phyloP scores from a whole-genome alignment of 2,329 filamentous ascomycete genomes.

The Sordariomycetes sp. region DNA sequence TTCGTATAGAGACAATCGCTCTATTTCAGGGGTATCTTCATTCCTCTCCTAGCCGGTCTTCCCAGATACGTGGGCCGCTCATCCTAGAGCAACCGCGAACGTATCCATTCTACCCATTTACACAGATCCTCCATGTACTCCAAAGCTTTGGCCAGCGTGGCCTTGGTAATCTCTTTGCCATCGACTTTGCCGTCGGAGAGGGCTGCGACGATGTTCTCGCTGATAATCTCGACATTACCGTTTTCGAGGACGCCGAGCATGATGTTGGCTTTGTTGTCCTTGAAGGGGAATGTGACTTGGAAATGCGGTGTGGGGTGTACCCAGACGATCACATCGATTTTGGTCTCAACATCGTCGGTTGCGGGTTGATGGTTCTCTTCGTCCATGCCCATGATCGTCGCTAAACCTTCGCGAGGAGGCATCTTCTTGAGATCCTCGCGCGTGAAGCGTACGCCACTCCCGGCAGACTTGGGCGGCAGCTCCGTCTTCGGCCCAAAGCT shows the following conservation, averaged over 20 bases:
- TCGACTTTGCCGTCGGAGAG: slow-evolving; percentile 15
- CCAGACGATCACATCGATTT: slow-evolving; percentile 44
- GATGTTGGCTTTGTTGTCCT: slow-evolving; percentile 37
- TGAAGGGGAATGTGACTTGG: slow-evolving; percentile 45
- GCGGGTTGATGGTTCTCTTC: no score
- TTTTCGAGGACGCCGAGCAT: slow-evolving; percentile 51
- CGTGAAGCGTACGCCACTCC: background rate
- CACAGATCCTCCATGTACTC: slow-evolving; percentile 43
- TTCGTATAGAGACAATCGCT: no score
- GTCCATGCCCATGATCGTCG: no score
- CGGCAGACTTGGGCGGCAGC: slow-evolving; percentile 5
- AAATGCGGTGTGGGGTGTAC: slow-evolving; percentile 39
- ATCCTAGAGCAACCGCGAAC: slow-evolving; percentile 25
- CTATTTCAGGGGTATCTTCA: slow-evolving; percentile 2
- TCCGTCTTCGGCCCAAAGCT: slow-evolving; percentile 39
- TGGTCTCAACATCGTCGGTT: slow-evolving; percentile 10
- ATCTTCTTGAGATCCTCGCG: background rate
- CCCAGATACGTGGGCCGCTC: slow-evolving; percentile 3
- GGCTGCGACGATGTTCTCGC: slow-evolving; percentile 39
- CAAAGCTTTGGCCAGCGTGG: slow-evolving; percentile 34
- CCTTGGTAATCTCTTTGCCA: slow-evolving; percentile 25
- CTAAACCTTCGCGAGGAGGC: no score
- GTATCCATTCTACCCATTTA: slow-evolving; percentile 45
- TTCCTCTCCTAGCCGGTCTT: background rate
- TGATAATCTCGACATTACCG: slow-evolving; percentile 46